Evolutionary conservation across 371 early-diverging fungal species (phyloP).

Genomic region (Thermomucor indicae-seudaticae): DNA sequence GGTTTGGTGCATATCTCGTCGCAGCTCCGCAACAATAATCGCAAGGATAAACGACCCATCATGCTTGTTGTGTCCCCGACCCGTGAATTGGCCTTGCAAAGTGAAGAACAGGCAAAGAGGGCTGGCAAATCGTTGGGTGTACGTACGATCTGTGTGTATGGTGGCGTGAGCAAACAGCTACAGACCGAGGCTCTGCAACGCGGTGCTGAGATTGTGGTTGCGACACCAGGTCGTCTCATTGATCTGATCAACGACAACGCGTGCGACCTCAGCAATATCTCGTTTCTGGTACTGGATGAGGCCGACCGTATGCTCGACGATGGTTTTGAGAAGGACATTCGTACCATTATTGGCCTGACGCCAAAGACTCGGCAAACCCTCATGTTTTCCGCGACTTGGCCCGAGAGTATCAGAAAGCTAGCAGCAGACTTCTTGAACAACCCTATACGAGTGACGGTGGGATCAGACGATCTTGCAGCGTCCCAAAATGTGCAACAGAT

Average conservation of each 20-base stretch:
- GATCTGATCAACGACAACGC: constrained; percentile 84
- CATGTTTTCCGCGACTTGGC: constrained; percentile 85
- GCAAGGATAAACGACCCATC: constrained; percentile 45
- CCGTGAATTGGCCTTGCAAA: constrained; percentile 95
- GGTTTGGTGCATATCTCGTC: constrained; percentile 67
- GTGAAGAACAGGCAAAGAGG: constrained; percentile 61
- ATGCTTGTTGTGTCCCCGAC: constrained; percentile 92
- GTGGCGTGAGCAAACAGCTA: constrained; percentile 68
- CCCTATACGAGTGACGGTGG: constrained; percentile 92
- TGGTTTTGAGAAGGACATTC: constrained; percentile 91
- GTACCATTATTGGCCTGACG: constrained; percentile 65
- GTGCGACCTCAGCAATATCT: constrained; percentile 65
- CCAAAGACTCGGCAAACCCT: constrained; percentile 73
- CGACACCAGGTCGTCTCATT: constrained; percentile 94
- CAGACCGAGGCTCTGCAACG: constrained; percentile 54
- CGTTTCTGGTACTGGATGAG: constrained; percentile 91
- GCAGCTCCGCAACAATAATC: constrained; percentile 44
- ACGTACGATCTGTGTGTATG: constrained; percentile 73
- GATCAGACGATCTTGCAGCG: constrained; percentile 88
- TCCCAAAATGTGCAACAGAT: constrained; percentile 91
- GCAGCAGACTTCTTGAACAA: constrained; percentile 77
- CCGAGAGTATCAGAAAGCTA: constrained; percentile 79
- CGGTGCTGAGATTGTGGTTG: constrained; percentile 85
- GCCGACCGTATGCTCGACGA: constrained; percentile 95
- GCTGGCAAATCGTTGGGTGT: constrained; percentile 74